phyloP scores from a whole-genome alignment of 192 early-diverging fungal species.

The Linderina pennispora region DNA sequence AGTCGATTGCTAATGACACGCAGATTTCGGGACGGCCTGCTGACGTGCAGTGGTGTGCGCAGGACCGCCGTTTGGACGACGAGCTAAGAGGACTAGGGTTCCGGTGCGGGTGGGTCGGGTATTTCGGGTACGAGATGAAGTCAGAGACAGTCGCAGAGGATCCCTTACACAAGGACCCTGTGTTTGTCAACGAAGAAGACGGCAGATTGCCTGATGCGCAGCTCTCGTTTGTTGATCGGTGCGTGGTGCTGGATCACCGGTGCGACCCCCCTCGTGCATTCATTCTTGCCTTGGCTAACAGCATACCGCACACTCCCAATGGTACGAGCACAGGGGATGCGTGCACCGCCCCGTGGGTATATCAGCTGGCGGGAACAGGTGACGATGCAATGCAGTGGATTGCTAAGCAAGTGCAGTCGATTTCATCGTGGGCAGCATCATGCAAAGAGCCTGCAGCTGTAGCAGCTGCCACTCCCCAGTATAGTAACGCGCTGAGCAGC shows the following conservation, averaged over 20 bases:
- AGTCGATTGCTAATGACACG: conserved; percentile 27
- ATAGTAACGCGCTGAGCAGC: neutral
- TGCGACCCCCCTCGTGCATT: conserved; percentile 4
- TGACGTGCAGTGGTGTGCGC: conserved; percentile 7
- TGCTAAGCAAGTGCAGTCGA: neutral
- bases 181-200: neutral
- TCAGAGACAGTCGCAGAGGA: conserved; percentile 61
- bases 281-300: conserved; percentile 11
- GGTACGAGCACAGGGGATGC: too few species aligned
- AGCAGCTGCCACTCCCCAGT: neutral
- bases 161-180: conserved; percentile 2
- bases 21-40: conserved; percentile 8
- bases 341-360: neutral
- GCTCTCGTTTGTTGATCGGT: conserved; percentile 70
- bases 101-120: conserved; percentile 81
- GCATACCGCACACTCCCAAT: too few species aligned
- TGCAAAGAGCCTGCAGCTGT: too few species aligned
- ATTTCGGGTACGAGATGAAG: conserved; percentile 95
- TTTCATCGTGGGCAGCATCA: neutral
- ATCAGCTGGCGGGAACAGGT: neutral
- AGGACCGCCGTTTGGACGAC: conserved; percentile 5
- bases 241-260: conserved; percentile 66
- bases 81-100: conserved; percentile 50
- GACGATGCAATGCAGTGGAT: conserved; percentile 13
- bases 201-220: conserved; percentile 60